phyloP scores from a whole-genome alignment of 163 green algal genomes.

The Chloromonas sp. region DNA sequence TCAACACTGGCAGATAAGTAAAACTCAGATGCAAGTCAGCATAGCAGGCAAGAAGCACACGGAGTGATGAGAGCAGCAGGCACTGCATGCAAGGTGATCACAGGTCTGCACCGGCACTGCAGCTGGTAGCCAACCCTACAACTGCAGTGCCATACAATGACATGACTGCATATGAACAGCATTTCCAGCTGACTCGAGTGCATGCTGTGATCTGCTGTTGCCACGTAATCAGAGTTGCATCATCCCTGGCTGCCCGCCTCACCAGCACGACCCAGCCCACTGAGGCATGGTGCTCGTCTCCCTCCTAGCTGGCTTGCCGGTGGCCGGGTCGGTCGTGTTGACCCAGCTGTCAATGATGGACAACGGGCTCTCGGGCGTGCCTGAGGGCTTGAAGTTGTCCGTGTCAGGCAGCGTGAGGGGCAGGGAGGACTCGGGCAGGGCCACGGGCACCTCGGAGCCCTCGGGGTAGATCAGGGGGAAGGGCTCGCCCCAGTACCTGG shows the following conservation, averaged over 20 bases:
- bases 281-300: conserved; percentile 99
- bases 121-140: no score
- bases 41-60: no score
- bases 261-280: conserved; percentile 87
- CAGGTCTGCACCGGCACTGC: no score
- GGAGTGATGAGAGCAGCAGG: no score
- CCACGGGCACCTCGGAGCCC: conserved; percentile 42
- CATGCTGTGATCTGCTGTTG: no score
- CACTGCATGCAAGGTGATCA: no score
- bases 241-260: background rate
- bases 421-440: conserved; percentile 73
- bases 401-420: conserved; percentile 85
- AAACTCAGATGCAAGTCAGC: no score
- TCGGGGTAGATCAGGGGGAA: conserved; percentile 89
- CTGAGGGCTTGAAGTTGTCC: conserved; percentile 78
- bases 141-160: no score
- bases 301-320: conserved; percentile 49
- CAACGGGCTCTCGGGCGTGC: conserved; percentile 81
- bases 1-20: no score
- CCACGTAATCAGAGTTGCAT: no score
- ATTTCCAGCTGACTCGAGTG: no score
- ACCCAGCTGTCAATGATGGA: conserved; percentile 83
- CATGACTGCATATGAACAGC: no score
- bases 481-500: conserved; percentile 94
- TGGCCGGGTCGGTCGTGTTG: conserved; percentile 63